phyloP scores from a whole-genome alignment of 2,329 filamentous ascomycete species.

The Thielaviopsis musarum region DNA sequence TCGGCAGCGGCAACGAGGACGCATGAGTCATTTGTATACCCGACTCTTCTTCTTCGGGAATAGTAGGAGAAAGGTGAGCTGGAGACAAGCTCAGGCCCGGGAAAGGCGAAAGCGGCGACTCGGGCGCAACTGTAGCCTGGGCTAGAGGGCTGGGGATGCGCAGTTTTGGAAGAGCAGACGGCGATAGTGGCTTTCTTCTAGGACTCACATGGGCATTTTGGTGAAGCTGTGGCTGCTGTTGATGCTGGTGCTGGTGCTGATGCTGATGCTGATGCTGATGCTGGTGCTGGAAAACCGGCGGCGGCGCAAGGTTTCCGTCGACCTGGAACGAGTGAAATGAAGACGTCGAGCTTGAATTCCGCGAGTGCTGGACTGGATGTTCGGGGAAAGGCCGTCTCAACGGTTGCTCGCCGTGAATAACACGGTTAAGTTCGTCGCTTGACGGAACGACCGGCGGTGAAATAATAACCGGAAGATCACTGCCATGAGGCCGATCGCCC shows the following conservation, averaged over 20 bases:
- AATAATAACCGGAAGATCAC: background rate
- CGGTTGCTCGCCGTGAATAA: background rate
- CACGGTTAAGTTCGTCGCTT: constrained; percentile 1
- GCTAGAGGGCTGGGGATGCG: constrained; percentile 38
- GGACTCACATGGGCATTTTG: background rate
- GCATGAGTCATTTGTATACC: background rate
- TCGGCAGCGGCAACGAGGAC: background rate
- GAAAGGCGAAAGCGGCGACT: constrained; percentile 31
- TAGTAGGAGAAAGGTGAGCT: constrained; percentile 4
- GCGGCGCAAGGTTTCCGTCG: constrained; percentile 26
- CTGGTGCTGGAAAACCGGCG: constrained; percentile 16
- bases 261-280: background rate
- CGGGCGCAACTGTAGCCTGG: constrained; percentile 18
- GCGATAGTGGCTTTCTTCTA: constrained; percentile 5
- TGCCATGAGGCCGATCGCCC: constrained; percentile 19
- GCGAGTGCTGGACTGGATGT: constrained; percentile 2
- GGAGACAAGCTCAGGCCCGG: constrained; percentile 23
- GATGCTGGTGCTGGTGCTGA: background rate
- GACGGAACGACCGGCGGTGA: background rate
- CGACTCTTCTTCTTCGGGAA: background rate
- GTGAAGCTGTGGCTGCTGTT: background rate
- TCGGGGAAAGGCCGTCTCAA: constrained; percentile 2
- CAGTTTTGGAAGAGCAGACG: constrained; percentile 12
- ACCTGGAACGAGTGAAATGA: constrained; percentile 15
- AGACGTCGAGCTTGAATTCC: constrained; percentile 11